phyloP scores from a whole-genome alignment of 495 filamentous ascomycete species.

The Hyaloscypha finlandica region DNA sequence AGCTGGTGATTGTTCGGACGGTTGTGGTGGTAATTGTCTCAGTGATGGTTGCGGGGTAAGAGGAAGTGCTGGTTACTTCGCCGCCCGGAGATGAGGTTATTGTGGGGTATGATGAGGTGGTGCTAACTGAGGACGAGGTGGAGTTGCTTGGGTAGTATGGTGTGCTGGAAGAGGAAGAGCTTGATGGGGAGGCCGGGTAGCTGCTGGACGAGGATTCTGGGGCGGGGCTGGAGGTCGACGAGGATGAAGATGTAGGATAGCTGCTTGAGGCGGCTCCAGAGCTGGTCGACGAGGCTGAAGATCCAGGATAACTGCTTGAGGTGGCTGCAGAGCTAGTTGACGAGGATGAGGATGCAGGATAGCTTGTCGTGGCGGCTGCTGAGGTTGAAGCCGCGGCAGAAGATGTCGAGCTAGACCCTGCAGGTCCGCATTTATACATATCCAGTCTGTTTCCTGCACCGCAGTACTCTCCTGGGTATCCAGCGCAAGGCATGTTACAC shows the following conservation, averaged over 20 bases:
- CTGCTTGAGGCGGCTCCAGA: neutral
- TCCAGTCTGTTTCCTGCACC: neutral
- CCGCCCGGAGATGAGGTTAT: constrained; percentile 56
- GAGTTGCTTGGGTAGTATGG: constrained; percentile 1
- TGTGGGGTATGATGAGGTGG: neutral
- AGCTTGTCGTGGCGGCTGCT: neutral
- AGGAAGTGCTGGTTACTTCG: constrained; percentile 52
- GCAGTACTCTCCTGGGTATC: neutral
- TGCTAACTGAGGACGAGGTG: neutral
- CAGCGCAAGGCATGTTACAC: constrained; percentile 14
- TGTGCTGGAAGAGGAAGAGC: constrained; percentile 1
- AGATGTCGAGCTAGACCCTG: constrained; percentile 13
- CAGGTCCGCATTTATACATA: neutral
- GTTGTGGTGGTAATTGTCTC: constrained; percentile 16
- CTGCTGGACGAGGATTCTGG: neutral
- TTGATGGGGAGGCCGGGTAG: neutral
- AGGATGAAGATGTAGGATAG: too few relatives aligned
- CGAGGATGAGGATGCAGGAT: too few relatives aligned
- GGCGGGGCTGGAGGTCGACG: too few relatives aligned
- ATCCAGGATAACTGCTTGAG: too few relatives aligned
- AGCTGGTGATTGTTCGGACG: constrained; percentile 16
- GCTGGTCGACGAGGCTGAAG: neutral
- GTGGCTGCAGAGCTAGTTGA: too few relatives aligned
- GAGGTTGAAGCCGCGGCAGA: neutral
- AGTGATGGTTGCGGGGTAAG: constrained; percentile 34